phyloP scores from a whole-genome alignment of 208 protist genomes.

The Trypanosoma scelopori region DNA sequence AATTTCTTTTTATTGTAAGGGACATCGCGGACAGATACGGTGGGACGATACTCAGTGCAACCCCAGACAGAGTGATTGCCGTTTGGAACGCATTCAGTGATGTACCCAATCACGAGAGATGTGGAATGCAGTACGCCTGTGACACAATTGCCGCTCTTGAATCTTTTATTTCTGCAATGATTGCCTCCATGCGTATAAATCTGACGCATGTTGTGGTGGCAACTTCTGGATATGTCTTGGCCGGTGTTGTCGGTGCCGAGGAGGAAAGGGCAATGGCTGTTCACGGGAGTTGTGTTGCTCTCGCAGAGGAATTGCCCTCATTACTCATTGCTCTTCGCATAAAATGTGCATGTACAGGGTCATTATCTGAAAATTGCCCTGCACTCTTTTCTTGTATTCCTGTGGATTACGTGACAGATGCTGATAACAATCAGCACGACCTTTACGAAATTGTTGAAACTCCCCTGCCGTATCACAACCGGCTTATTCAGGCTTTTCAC shows the following conservation, averaged over 20 bases:
- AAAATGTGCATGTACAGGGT: conserved; percentile 26
- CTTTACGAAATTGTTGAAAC: conserved; percentile 23
- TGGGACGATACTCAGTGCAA: conserved; percentile 32
- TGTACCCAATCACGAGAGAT: conserved; percentile 14
- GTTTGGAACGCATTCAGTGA: conserved; percentile 42
- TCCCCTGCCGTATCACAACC: background rate
- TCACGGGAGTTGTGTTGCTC: conserved; percentile 20
- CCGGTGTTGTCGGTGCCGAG: conserved; percentile 21
- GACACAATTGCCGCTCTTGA: conserved; percentile 12
- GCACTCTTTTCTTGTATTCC: conserved; percentile 16
- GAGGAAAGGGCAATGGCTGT: conserved; percentile 14
- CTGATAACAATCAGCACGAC: conserved; percentile 17
- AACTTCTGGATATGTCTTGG: conserved; percentile 22
- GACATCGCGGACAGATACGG: conserved; percentile 27
- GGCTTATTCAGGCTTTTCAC: conserved; percentile 22
- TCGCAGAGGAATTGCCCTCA: conserved; percentile 22
- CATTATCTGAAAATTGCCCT: conserved; percentile 11
- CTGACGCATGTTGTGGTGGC: conserved; percentile 19
- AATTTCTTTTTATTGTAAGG: conserved; percentile 40
- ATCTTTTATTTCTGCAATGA: conserved; percentile 3
- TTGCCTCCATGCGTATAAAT: background rate
- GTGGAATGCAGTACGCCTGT: conserved; percentile 22
- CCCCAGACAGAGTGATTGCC: conserved; percentile 39
- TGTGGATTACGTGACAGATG: conserved; percentile 25
- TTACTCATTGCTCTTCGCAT: conserved; percentile 12